Base-by-base conservation (phyloP, 768 basidiomycete species). In the Suillus lakei region DNA sequence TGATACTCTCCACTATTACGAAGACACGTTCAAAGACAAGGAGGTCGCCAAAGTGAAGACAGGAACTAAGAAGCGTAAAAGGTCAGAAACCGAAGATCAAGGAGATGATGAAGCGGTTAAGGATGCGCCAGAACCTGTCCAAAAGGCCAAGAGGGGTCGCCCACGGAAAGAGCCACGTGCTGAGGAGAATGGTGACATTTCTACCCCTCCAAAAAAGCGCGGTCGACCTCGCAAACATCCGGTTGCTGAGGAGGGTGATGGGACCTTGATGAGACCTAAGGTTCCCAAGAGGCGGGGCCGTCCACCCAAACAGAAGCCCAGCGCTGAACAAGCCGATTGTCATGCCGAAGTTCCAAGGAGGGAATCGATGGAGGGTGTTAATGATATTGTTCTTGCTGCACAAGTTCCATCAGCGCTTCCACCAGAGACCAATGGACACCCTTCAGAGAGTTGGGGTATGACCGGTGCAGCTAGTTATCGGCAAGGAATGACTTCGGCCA, bases 81-180 rank as follows among this genome's bases (percentile, higher is more conserved):
- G 69, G 63, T 68, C 66, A 38, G 64, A 64, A 51, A 56, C 39
- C 18, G 39, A 64, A 66, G 32, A 65, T 36, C 30, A 66, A 73
- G 81, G 82, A 74, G 68, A 67, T 70, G 60, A 50, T 0, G 65
- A 62, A 5, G 65, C 62, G 4, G 62, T 60, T 26, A 71, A 32
- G 41, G 75, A 73, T 38, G 67, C 64, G 51, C 55, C 58, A 44
- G 76, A 72, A 60, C 61, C 53, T 3, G 65, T 51, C 62, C 71
- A 64, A 44, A 77, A 70, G 64, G 69, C 32, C 60, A 91, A 90
- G 73, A 84, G 83, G 69, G 88, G 87, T 28, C 78, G 87, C 39
- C 39, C 41, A 30, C 79, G 82, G 63, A 91, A 86, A 68, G 67
- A 71, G 50, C 68, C 66, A 21, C 62, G 30, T 8, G n/a, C 9